Conservation (phyloP, 2,329 filamentous ascomycete species). For the Ascochyta pisi region DNA sequence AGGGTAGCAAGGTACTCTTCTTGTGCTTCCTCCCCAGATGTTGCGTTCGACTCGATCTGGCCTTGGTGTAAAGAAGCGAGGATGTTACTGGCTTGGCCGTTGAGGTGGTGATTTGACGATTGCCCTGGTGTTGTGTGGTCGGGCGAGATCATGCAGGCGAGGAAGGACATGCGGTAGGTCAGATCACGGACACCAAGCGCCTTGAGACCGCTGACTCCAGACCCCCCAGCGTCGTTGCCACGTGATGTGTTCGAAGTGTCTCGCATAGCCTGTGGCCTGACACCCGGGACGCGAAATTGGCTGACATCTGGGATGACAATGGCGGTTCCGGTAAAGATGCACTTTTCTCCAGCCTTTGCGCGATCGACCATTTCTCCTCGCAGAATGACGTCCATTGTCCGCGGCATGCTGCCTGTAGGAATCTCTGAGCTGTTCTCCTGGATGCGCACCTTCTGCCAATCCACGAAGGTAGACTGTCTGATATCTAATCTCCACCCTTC, state of each 20-base stretch:
- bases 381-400: conserved; percentile 96
- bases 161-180: conserved; percentile 94
- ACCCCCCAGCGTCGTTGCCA: conserved; percentile 80
- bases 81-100: conserved; percentile 81
- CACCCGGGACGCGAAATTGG: conserved; percentile 87
- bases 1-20: conserved; percentile 86
- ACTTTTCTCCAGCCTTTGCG: conserved; percentile 97
- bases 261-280: conserved; percentile 80
- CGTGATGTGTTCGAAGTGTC: conserved; percentile 78
- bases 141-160: conserved; percentile 93
- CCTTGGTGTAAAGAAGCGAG: conserved; percentile 81
- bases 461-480: conserved; percentile 93
- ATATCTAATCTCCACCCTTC: conserved; percentile 97
- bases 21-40: conserved; percentile 84
- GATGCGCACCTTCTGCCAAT: conserved; percentile 98
- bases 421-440: conserved; percentile 99
- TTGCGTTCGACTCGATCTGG: conserved; percentile 65
- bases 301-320: conserved; percentile 98
- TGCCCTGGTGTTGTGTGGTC: conserved; percentile 84
- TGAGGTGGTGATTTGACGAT: conserved; percentile 70
- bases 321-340: conserved; percentile 93
- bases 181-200: conserved; percentile 92
- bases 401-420: conserved; percentile 96
- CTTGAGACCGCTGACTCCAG: conserved; percentile 86
- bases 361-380: conserved; percentile 97